Conservation (phyloP, 805 yeast species). For the Monosporozyma siamensis region DNA sequence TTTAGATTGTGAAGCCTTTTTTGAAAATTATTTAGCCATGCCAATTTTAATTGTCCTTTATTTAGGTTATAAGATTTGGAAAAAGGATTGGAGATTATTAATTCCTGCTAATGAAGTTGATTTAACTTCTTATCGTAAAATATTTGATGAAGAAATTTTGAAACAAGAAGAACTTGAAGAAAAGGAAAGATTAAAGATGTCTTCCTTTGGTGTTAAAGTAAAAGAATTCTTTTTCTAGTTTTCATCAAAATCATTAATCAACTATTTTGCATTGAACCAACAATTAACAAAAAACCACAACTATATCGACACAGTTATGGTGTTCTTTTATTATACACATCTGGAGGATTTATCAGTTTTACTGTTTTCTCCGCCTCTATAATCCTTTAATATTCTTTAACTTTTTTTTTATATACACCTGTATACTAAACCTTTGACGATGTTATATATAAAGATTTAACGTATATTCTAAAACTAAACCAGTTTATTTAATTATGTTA, state of each 20-base stretch:
- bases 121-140: conserved; percentile 22
- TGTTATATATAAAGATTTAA: neutral
- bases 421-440: no score
- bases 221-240: conserved; percentile 15
- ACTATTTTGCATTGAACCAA: no score
- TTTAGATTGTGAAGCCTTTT: conserved; percentile 36
- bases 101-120: conserved; percentile 27
- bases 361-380: neutral
- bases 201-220: conserved; percentile 21
- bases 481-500: no score
- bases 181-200: conserved; percentile 19
- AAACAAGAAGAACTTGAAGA: conserved; percentile 30
- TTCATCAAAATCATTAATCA: no score
- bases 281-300: neutral
- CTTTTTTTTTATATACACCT: neutral
- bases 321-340: neutral
- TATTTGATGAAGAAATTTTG: conserved; percentile 29
- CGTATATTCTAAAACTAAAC: neutral
- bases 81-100: conserved; percentile 33
- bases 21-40: conserved; percentile 40
- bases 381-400: neutral
- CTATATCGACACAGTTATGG: neutral
- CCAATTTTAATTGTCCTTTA: conserved; percentile 38
- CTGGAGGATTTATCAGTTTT: neutral
- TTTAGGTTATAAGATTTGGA: conserved; percentile 39